These are phyloP conservation scores for Elongisporangium anandrum DNA, from an alignment of 352 stramenopile species.

Conservation along the genomic window DNA sequence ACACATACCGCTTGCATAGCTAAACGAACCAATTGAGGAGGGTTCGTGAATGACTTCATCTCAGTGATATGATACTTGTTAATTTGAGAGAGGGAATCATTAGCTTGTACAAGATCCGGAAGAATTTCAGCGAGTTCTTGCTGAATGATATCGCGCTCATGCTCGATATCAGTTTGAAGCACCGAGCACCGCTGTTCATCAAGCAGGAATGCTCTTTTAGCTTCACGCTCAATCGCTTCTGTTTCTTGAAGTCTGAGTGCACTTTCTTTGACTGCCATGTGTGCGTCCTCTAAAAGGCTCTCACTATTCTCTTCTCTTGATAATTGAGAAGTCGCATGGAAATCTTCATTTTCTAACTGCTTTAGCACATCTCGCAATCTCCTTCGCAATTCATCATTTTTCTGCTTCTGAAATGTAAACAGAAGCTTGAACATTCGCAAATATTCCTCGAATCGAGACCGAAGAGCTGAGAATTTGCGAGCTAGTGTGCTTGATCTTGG, in stretches of 20 bases:
- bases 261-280: slow-evolving; percentile 23
- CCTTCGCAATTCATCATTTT: slow-evolving; percentile 14
- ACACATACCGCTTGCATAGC: slow-evolving; percentile 78
- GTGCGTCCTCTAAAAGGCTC: slow-evolving; percentile 25
- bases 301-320: slow-evolving; percentile 31
- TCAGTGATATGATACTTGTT: slow-evolving; percentile 80
- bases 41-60: slow-evolving; percentile 76
- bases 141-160: slow-evolving; percentile 49
- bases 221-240: slow-evolving; percentile 35
- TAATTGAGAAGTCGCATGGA: slow-evolving; percentile 23
- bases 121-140: slow-evolving; percentile 54
- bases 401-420: slow-evolving; percentile 37
- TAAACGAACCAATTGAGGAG: slow-evolving; percentile 63
- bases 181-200: slow-evolving; percentile 49
- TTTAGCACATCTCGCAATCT: slow-evolving; percentile 11
- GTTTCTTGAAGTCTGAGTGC: slow-evolving; percentile 18
- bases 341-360: slow-evolving; percentile 21
- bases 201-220: slow-evolving; percentile 39
- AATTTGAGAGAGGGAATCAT: slow-evolving; percentile 59
- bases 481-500: slow-evolving; percentile 4
- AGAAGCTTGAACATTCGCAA: slow-evolving; percentile 34
- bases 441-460: slow-evolving; percentile 44
- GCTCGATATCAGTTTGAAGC: slow-evolving; percentile 55
- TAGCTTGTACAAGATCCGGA: slow-evolving; percentile 51
- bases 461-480: slow-evolving; percentile 18